Evolutionary conservation across 345 rosid species (phyloP).

Genomic region (Brassica incana): DNA sequence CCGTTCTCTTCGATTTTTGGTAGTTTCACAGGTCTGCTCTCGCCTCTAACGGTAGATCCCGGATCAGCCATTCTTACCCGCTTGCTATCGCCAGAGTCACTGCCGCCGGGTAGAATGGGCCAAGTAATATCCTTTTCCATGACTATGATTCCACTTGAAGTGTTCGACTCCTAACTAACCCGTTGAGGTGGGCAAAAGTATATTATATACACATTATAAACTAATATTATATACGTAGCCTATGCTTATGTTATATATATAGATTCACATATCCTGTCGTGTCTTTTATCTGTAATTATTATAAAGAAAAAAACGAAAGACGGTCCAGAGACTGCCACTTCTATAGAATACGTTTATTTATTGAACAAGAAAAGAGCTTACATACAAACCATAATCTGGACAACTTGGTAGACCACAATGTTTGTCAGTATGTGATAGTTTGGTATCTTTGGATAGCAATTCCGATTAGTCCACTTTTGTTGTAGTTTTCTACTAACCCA

Average conservation of each 20-base stretch:
- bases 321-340: conserved; percentile 18
- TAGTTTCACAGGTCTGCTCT: conserved; percentile 16
- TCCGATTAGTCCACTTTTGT: background rate
- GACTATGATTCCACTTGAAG: background rate
- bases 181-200: background rate
- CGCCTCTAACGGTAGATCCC: background rate
- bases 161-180: background rate
- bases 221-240: background rate
- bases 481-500: background rate
- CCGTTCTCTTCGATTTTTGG: conserved; percentile 25
- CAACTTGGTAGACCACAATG: conserved; percentile 24
- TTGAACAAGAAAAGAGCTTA: background rate
- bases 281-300: conserved; percentile 8
- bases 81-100: conserved; percentile 17
- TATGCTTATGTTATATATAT: background rate
- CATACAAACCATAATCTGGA: conserved; percentile 13
- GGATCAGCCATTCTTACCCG: conserved; percentile 15
- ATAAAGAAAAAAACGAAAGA: background rate
- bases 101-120: conserved; percentile 1
- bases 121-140: conserved; percentile 1
- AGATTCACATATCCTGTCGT: background rate
- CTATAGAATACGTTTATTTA: conserved; percentile 1
- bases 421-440: background rate
- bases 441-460: background rate
- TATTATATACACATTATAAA: background rate